These are phyloP conservation scores for Canavalia ensiformis DNA, from an alignment of 306 rosid genomes.

Conservation along the genomic window DNA sequence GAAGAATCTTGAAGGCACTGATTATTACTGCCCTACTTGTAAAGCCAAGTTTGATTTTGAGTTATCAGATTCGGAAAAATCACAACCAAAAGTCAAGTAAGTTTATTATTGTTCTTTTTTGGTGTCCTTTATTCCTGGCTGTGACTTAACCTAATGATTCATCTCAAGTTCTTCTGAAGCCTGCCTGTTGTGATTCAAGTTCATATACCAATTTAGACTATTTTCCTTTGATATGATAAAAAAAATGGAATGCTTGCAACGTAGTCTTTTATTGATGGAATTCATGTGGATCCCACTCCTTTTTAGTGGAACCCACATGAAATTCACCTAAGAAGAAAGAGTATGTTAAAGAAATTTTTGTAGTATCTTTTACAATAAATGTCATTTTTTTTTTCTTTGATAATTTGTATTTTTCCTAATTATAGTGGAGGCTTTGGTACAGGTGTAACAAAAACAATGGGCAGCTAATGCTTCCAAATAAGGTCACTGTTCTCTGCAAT, in stretches of 20 bases:
- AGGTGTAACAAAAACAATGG: slow-evolving; percentile 70
- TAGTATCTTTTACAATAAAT: neutral
- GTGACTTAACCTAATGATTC: slow-evolving; percentile 26
- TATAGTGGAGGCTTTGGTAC: slow-evolving; percentile 47
- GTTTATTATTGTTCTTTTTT: slow-evolving; percentile 44
- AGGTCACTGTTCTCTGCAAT: slow-evolving; percentile 94
- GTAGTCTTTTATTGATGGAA: neutral
- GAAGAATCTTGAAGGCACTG: slow-evolving; percentile 91
- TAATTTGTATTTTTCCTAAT: slow-evolving; percentile 47
- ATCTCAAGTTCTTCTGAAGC: slow-evolving; percentile 7
- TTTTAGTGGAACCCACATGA: neutral
- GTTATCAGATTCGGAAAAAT: slow-evolving; percentile 89
- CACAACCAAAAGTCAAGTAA: slow-evolving; percentile 84
- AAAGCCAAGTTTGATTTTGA: slow-evolving; percentile 96
- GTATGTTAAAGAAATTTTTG: neutral
- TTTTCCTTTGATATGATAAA: slow-evolving; percentile 14
- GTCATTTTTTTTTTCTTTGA: neutral
- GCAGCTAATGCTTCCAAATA: slow-evolving; percentile 72
- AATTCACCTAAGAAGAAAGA: neutral
- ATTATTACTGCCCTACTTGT: slow-evolving; percentile 98
- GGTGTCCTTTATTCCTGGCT: neutral
- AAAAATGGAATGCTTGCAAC: neutral
- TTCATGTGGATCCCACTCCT: slow-evolving; percentile 1
- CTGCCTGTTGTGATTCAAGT: slow-evolving; percentile 34
- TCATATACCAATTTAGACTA: slow-evolving; percentile 18